phyloP scores from a whole-genome alignment of 179 eudicot species.

The Drosera spatulata region DNA sequence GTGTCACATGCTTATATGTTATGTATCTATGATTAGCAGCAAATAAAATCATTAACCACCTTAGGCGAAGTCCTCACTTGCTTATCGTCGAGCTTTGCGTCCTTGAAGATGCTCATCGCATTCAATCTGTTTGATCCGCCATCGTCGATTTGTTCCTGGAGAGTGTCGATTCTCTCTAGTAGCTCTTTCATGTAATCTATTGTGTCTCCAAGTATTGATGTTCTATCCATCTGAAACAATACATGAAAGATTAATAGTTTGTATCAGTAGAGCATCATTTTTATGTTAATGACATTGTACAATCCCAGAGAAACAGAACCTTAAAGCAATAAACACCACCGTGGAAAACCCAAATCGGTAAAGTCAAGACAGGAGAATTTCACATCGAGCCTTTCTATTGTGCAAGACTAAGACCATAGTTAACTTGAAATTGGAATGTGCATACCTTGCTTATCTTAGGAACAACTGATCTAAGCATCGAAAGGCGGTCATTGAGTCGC shows the following conservation, averaged over 20 bases:
- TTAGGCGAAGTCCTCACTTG: constrained; percentile 63
- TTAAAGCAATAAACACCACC: too few relatives aligned
- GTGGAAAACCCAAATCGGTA: too few relatives aligned
- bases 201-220: constrained; percentile 86
- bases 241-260: not conserved
- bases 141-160: constrained; percentile 51
- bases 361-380: too few relatives aligned
- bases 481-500: constrained; percentile 71
- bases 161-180: constrained; percentile 41
- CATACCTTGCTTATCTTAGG: constrained; percentile 95
- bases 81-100: constrained; percentile 46
- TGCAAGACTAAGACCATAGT: not conserved
- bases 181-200: constrained; percentile 92
- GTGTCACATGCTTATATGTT: too few relatives aligned
- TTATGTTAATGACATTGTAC: not conserved
- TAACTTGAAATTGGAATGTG: not conserved
- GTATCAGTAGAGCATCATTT: not conserved
- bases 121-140: constrained; percentile 27
- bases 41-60: constrained; percentile 17
- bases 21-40: too few relatives aligned
- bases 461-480: constrained; percentile 96
- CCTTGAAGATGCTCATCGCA: constrained; percentile 42
- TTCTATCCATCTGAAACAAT: constrained; percentile 71
- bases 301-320: too few relatives aligned
- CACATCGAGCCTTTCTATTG: too few relatives aligned